These are phyloP conservation scores for Collybia sp. DNA, from an alignment of 768 basidiomycete species.

Conservation along the genomic window DNA sequence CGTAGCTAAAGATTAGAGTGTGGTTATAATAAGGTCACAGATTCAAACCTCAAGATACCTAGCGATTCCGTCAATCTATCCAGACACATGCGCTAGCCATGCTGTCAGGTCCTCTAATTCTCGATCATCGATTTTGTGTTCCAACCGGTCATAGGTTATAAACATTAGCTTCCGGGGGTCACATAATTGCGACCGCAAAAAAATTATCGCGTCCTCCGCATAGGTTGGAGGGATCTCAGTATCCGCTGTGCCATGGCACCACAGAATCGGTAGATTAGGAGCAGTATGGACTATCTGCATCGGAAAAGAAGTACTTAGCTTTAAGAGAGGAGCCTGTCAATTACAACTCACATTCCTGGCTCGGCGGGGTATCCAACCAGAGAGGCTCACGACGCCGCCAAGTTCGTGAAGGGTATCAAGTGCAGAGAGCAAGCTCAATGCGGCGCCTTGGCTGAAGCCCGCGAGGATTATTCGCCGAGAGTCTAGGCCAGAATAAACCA, in stretches of 20 bases:
- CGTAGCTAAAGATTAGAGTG: too few species aligned
- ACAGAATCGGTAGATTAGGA: slow-evolving; percentile 33
- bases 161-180: slow-evolving; percentile 16
- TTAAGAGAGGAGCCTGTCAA: background rate
- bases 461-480: slow-evolving; percentile 31
- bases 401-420: slow-evolving; percentile 36
- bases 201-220: slow-evolving; percentile 25
- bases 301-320: background rate
- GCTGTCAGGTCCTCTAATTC: slow-evolving; percentile 26
- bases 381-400: slow-evolving; percentile 37
- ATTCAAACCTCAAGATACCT: too few species aligned
- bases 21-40: too few species aligned
- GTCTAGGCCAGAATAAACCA: slow-evolving; percentile 30
- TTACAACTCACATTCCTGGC: slow-evolving; percentile 24
- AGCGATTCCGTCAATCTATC: too few species aligned
- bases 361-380: slow-evolving; percentile 39
- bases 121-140: slow-evolving; percentile 25
- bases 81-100: slow-evolving; percentile 17
- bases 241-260: slow-evolving; percentile 36
- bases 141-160: slow-evolving; percentile 24
- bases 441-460: slow-evolving; percentile 41
- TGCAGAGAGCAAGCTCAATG: slow-evolving; percentile 30
- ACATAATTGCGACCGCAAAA: slow-evolving; percentile 21
- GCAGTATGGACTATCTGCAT: slow-evolving; percentile 27
- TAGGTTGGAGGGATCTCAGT: slow-evolving; percentile 28